Evolutionary conservation across 495 filamentous ascomycete species (phyloP), one percentile per base, ranked within the genome.

Genomic region (Aspergillus nanangensis): DNA sequence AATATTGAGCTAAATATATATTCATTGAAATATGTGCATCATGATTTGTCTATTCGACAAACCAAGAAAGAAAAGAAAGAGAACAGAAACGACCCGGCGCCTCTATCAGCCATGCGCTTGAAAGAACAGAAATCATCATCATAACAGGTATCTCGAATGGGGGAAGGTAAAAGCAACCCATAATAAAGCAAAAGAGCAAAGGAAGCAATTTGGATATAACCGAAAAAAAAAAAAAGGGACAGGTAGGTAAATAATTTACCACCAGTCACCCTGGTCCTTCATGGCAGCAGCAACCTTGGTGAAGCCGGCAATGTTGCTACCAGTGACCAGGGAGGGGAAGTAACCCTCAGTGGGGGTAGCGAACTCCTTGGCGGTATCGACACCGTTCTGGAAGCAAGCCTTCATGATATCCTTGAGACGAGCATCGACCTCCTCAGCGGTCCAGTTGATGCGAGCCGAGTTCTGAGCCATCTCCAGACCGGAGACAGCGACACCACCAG

Each of bases 391-490:
- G 80, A 97, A 98, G 73, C 88, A 92, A 44, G 76, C 74, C 72
- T 90, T 81, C 93, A 98, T 98, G 70, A 97, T 98, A 50, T 67
- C 73, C 76, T 92, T 94, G 52, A 98, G 84, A 64, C 87, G 88
- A 61, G 79, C 76, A 70, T 98, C 93, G 48, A 98, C 93, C 74
- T 93, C 84, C 74, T 96, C 87, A 19, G 72, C 47, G 36, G 87
- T 87, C 93, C 93, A 98, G 55, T 65, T 76, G 46, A 95, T 73
- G 25, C 92, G 85, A 62, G 82, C 73, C 47, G 83, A 89, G 78
- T 98, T 98, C 82, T 98, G 93, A 20, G 92, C 91, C 93, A 98
- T 98, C 79, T 98, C 93, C 32, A 98, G 84, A 54, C 93, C 93
- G 18, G 90, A 96, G 14, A 98, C 93, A 32, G 93, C 93, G 45